These are phyloP conservation scores for Globisporangium splendens DNA, from an alignment of 352 stramenopile genomes.

Conservation along the genomic window DNA sequence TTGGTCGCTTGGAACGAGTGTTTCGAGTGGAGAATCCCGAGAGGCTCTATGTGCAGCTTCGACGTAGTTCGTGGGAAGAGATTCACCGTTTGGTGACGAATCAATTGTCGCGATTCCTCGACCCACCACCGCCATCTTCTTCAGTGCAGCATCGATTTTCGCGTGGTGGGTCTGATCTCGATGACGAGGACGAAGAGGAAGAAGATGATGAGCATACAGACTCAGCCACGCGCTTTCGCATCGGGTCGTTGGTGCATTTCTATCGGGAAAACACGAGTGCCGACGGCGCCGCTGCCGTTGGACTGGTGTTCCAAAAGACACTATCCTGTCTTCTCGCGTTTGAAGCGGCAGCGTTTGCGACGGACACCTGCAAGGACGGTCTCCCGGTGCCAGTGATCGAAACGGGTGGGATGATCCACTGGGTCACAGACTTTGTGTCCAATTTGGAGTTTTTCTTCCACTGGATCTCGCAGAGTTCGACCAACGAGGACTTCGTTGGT, in stretches of 20 bases:
- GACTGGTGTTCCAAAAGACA: slow-evolving; percentile 42
- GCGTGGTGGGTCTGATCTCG: not conserved
- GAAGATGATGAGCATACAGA: slow-evolving; percentile 16
- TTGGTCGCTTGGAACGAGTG: slow-evolving; percentile 40
- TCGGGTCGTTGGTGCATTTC: slow-evolving; percentile 36
- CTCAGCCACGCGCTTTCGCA: slow-evolving; percentile 24
- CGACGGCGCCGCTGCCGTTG: slow-evolving; percentile 36
- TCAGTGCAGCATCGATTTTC: not conserved
- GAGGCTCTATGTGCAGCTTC: slow-evolving; percentile 2
- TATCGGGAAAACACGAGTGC: slow-evolving; percentile 50
- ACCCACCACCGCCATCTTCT: slow-evolving; percentile 14
- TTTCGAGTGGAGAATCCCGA: slow-evolving; percentile 14
- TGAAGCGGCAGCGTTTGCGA: slow-evolving; percentile 18
- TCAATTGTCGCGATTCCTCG: slow-evolving; percentile 41
- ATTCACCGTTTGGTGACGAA: slow-evolving; percentile 33
- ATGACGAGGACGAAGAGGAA: slow-evolving; percentile 25
- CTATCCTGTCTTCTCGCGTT: slow-evolving; percentile 47
- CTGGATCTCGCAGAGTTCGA: slow-evolving; percentile 38
- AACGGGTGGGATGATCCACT: slow-evolving; percentile 18
- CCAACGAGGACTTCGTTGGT: slow-evolving; percentile 11
- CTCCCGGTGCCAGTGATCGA: slow-evolving; percentile 2
- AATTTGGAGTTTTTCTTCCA: slow-evolving; percentile 55
- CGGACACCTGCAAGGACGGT: not conserved
- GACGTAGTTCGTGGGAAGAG: slow-evolving; percentile 36
- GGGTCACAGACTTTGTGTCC: slow-evolving; percentile 41